Evolutionary conservation across 768 basidiomycete species (phyloP).

Genomic region (Paxillus ammoniavirescens): DNA sequence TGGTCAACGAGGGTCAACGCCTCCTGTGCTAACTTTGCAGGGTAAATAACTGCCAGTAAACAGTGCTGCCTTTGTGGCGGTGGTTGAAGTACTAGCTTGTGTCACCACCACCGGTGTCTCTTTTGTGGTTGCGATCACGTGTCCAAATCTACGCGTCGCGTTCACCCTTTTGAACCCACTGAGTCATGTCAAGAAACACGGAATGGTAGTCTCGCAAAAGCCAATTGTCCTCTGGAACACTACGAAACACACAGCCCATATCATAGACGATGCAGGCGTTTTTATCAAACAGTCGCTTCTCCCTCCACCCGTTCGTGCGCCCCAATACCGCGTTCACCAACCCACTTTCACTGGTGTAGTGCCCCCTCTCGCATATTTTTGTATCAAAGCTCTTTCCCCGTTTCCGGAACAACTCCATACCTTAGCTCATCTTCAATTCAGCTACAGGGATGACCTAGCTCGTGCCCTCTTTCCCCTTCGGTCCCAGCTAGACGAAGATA

Average conservation of each 20-base stretch:
- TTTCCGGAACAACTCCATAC: constrained; percentile 46
- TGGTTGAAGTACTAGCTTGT: no score
- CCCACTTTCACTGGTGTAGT: constrained; percentile 17
- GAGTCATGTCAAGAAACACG: neutral
- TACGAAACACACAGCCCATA: constrained; percentile 2
- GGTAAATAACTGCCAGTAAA: no score
- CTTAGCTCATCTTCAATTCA: constrained; percentile 34
- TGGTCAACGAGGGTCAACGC: no score
- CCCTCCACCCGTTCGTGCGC: constrained; percentile 1
- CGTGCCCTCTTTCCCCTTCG: constrained; percentile 39
- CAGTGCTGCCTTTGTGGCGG: no score
- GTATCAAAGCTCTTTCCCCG: constrained; percentile 42
- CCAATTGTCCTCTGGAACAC: constrained; percentile 12
- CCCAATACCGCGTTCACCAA: neutral
- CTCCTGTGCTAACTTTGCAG: no score
- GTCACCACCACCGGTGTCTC: no score
- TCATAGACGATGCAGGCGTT: constrained; percentile 17
- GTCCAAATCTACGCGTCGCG: constrained; percentile 4
- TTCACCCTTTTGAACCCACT: no score
- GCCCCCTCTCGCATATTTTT: constrained; percentile 55
- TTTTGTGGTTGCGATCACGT: neutral
- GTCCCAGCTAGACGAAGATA: constrained; percentile 5
- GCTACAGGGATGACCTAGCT: constrained; percentile 39
- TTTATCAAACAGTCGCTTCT: constrained; percentile 15
- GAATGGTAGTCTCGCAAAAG: neutral